Evolutionary conservation across 257 asterid species (phyloP).

Genomic region (Solanum etuberosum): DNA sequence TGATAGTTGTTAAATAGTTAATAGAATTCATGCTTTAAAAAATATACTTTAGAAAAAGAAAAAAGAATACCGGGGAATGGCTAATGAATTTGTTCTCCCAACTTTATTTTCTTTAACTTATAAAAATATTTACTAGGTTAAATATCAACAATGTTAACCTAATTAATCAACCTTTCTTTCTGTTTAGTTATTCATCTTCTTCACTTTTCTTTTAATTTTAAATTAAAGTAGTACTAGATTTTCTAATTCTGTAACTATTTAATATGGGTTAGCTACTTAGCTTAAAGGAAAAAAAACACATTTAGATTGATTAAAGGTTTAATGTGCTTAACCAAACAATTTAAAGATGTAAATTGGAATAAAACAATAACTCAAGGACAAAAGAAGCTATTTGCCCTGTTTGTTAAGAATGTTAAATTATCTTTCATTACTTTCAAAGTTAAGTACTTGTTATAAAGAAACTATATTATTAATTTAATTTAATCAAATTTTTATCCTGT

Average conservation of each 20-base stretch:
- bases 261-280: background rate
- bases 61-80: background rate
- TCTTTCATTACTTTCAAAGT: background rate
- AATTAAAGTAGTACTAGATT: background rate
- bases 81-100: background rate
- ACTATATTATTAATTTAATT: background rate
- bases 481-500: background rate
- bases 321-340: background rate
- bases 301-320: no score
- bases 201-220: no score
- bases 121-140: background rate
- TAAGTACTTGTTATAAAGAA: background rate
- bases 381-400: background rate
- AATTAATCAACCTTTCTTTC: background rate
- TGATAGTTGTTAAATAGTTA: no score
- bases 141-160: background rate
- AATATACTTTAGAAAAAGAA: no score
- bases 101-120: background rate
- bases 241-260: no score
- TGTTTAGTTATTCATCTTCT: background rate
- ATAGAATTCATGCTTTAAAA: no score
- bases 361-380: background rate
- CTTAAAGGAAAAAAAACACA: background rate
- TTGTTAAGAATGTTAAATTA: background rate
- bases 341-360: background rate